Base-by-base conservation (phyloP, 768 basidiomycete species). In the Naganishia randhawae region DNA sequence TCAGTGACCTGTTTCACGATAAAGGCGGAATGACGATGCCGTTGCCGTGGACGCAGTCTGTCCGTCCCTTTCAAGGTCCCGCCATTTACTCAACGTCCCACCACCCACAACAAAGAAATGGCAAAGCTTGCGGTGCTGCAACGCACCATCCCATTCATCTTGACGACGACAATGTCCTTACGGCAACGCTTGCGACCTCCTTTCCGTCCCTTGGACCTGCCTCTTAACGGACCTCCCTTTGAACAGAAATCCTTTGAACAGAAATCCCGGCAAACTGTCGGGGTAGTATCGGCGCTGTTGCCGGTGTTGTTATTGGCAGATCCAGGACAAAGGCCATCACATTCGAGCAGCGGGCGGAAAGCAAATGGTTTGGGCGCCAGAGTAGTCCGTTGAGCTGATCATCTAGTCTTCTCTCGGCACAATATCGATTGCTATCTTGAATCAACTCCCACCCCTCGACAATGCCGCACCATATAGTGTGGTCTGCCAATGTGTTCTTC, bases 11-110 rank as follows among this genome's bases (percentile, higher is more conserved):
- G 45, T 22, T 11, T 48, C 45, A 13, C 13, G n/a, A 48, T 48
- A 48, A 48, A 48, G 45, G 45, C 45, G 45, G n/a, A 48, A 48
- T 48, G 45, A n/a, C n/a, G 45, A 48, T 48, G n/a, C 45, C 45
- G 45, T 4, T 22, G 45, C 45, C 13, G 45, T n/a, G n/a, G 3
- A 11, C 3, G 45, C 19, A 48, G 45, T 22, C 19, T 22, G 45
- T 48, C 13, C 45, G 45, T 48, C 25, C 45, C 45, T 48, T 42
- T 48, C 45, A 22, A 22, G 19, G 14, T 19, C 14, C 41, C 41
- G 19, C 14, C 19, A 7, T 4, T 42, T 42, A 7, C 41, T 8
- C 37, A 14, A 39, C 37, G 14, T 39, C 37, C 45, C n/a, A 22
- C 19, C 14, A 48, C 45, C 7, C 25, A 17, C 6, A 22, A 48